Evolutionary conservation across 2,329 filamentous ascomycete species (phyloP).

Genomic region (Didymellaceae sp.): DNA sequence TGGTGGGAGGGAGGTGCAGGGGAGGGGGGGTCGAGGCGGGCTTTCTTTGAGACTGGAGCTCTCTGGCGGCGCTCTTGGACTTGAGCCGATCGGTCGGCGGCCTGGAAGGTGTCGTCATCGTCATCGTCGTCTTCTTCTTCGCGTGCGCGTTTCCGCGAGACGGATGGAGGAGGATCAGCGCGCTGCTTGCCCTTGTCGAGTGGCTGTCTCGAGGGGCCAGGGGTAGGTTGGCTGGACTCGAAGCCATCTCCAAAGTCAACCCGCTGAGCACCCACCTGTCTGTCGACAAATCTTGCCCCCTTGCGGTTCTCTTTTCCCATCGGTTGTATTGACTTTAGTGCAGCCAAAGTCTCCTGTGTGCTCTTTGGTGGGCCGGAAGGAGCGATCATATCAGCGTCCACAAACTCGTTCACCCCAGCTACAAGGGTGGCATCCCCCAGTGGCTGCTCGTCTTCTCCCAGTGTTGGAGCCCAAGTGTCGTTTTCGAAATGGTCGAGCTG

Average conservation of each 20-base stretch:
- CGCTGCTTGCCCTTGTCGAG: slow-evolving; percentile 37
- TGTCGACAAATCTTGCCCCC: slow-evolving; percentile 39
- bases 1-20: slow-evolving; percentile 42
- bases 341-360: slow-evolving; percentile 28
- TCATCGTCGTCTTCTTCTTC: slow-evolving; percentile 31
- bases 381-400: slow-evolving; percentile 8
- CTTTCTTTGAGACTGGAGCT: slow-evolving; percentile 38
- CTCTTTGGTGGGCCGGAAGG: slow-evolving; percentile 28
- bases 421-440: slow-evolving; percentile 14
- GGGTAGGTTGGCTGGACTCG: slow-evolving; percentile 35
- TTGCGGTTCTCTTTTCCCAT: slow-evolving; percentile 45
- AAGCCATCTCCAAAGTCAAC: slow-evolving; percentile 50
- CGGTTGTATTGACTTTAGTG: slow-evolving; percentile 26
- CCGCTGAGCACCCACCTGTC: slow-evolving; percentile 47
- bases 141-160: slow-evolving; percentile 29
- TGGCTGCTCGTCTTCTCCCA: slow-evolving; percentile 11
- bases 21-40: slow-evolving; percentile 32
- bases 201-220: slow-evolving; percentile 27
- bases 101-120: slow-evolving; percentile 53
- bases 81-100: slow-evolving; percentile 44
- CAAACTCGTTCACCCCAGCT: slow-evolving; percentile 16
- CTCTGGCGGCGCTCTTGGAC: slow-evolving; percentile 46
- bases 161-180: slow-evolving; percentile 26
- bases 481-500: slow-evolving; percentile 5
- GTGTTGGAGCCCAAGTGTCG: slow-evolving; percentile 10